phyloP scores from a whole-genome alignment of 345 rosid species.

The Bruguiera sexangula region DNA sequence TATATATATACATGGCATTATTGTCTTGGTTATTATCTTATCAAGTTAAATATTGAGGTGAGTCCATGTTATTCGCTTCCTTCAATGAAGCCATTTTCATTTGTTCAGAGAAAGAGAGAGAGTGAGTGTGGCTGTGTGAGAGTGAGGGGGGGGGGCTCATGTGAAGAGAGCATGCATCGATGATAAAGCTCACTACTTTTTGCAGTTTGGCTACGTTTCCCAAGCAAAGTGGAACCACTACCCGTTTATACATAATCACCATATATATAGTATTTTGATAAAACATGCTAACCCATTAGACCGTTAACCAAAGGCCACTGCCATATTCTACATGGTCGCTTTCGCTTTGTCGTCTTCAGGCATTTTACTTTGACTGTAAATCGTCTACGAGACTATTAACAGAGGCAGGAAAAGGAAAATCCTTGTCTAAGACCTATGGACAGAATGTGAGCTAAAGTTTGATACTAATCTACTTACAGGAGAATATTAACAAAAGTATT shows the following conservation, averaged over 20 bases:
- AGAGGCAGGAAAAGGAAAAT: too few species aligned
- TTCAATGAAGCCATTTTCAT: slow-evolving; percentile 10
- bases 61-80: slow-evolving; percentile 12
- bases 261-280: not conserved
- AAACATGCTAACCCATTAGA: slow-evolving; percentile 6
- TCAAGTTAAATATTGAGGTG: not conserved
- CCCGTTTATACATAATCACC: not conserved
- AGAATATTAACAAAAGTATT: not conserved
- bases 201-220: slow-evolving; percentile 33
- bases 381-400: too few species aligned
- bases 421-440: too few species aligned
- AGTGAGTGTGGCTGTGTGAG: not conserved
- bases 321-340: not conserved
- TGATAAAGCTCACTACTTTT: slow-evolving; percentile 22
- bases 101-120: not conserved
- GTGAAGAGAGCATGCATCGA: slow-evolving; percentile 27
- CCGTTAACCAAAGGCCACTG: slow-evolving; percentile 17
- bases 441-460: too few species aligned
- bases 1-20: not conserved
- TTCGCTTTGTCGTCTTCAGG: slow-evolving; percentile 15
- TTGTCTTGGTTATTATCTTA: not conserved
- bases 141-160: slow-evolving; percentile 1
- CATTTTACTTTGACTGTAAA: too few species aligned
- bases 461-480: not conserved
- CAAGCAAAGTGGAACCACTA: slow-evolving; percentile 23